Conservation (phyloP, 2,329 filamentous ascomycete species). For the Diaporthe destruens region DNA sequence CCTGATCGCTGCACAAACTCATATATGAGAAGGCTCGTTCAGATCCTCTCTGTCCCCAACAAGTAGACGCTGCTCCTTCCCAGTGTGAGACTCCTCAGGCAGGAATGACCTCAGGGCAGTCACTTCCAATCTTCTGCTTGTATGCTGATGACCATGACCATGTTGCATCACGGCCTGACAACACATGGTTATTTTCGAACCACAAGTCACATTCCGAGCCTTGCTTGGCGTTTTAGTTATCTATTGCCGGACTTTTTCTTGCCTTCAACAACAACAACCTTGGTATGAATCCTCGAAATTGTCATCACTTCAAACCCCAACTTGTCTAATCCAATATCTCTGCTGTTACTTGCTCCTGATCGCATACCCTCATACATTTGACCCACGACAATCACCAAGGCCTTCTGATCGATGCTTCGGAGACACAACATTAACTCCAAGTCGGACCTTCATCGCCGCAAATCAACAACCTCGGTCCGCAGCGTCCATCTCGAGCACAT, state of each 20-base stretch:
- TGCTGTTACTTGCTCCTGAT: background rate
- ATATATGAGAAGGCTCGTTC: background rate
- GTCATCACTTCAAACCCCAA: background rate
- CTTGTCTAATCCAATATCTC: background rate
- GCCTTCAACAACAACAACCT: background rate
- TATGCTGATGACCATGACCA: background rate
- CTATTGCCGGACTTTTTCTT: background rate
- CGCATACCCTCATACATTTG: background rate
- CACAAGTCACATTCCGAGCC: background rate
- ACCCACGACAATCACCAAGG: background rate
- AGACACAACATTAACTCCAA: constrained; percentile 61
- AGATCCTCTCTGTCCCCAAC: no score
- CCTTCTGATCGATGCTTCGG: constrained; percentile 58
- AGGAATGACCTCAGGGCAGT: background rate
- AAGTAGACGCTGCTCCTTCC: background rate
- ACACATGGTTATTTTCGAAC: background rate
- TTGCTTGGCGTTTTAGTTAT: constrained; percentile 11
- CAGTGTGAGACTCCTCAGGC: background rate
- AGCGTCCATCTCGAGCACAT: constrained; percentile 63
- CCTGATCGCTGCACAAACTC: background rate
- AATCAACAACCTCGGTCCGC: constrained; percentile 64
- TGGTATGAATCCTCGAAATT: background rate
- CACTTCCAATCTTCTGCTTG: background rate
- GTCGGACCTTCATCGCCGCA: constrained; percentile 62
- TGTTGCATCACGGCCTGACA: background rate